Conservation (phyloP, 805 yeast genomes). For the Lachancea meyersii region DNA sequence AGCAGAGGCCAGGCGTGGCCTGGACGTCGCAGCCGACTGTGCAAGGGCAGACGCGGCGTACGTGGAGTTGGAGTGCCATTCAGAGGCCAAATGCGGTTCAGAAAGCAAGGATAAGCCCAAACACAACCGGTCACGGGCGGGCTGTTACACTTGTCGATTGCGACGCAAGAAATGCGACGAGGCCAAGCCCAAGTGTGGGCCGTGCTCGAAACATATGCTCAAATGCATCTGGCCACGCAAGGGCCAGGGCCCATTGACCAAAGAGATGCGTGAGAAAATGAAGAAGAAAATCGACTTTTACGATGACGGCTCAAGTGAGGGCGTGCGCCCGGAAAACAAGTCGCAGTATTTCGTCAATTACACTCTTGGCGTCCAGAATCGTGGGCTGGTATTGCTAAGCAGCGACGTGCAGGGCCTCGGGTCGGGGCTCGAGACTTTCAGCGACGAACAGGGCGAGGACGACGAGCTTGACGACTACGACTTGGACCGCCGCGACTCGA, state of each 20-base stretch:
- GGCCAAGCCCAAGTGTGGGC: constrained; percentile 14
- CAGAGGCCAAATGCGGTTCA: background rate
- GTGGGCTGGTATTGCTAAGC: background rate
- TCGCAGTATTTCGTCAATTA: background rate
- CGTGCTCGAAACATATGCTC: constrained; percentile 12
- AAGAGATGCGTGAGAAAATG: constrained; percentile 16
- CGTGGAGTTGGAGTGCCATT: background rate
- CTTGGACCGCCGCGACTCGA: background rate
- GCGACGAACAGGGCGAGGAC: background rate
- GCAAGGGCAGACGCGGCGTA: background rate
- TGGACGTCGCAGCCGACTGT: background rate
- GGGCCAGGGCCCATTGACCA: constrained; percentile 14
- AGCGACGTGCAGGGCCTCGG: background rate
- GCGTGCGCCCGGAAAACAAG: background rate
- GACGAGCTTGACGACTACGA: background rate
- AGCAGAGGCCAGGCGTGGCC: background rate
- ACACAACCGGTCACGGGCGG: constrained; percentile 14
- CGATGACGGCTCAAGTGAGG: constrained; percentile 5
- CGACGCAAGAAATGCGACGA: constrained; percentile 21
- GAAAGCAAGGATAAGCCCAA: constrained; percentile 1
- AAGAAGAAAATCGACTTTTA: constrained; percentile 12
- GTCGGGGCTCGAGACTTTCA: background rate
- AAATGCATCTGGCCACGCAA: constrained; percentile 20
- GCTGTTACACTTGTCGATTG: constrained; percentile 19
- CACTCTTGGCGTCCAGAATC: background rate